These are phyloP conservation scores for Camellia lanceoleosa DNA, from an alignment of 148 eudicot genomes.

Conservation along the genomic window DNA sequence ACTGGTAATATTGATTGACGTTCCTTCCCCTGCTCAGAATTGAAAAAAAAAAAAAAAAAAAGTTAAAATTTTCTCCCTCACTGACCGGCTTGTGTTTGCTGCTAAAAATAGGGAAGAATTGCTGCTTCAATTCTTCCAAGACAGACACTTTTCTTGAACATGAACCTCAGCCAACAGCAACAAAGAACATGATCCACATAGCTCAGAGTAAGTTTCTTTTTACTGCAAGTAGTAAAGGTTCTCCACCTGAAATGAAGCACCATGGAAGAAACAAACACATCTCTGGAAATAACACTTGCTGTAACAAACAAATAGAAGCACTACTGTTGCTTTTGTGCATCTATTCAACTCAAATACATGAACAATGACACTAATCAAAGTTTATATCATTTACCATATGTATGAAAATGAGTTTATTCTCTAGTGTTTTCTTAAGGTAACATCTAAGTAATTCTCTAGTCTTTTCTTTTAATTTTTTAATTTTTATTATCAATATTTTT, in stretches of 20 bases:
- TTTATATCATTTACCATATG: not conserved
- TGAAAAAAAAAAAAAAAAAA: too few species aligned
- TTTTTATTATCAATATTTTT: not conserved
- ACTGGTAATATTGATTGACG: conserved; percentile 24
- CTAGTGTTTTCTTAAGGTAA: too few species aligned
- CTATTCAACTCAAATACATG: conserved; percentile 16
- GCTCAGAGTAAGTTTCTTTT: conserved; percentile 56
- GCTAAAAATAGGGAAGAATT: conserved; percentile 45
- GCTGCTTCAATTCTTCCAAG: conserved; percentile 57
- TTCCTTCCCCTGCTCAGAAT: not conserved
- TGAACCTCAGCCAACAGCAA: conserved; percentile 71
- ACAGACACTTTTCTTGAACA: conserved; percentile 32
- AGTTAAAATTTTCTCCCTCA: not conserved
- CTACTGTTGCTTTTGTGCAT: not conserved
- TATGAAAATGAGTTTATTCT: too few species aligned
- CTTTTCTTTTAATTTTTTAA: too few species aligned
- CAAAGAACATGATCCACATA: conserved; percentile 76
- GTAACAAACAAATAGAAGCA: not conserved
- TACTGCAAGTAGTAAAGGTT: too few species aligned
- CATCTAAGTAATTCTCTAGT: too few species aligned
- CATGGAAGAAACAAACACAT: not conserved
- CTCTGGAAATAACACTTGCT: not conserved
- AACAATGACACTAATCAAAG: conserved; percentile 17
- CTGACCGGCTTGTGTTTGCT: conserved; percentile 2
- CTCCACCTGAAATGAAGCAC: not conserved